Percentiles rank a stretch among this genome's conserved stretches.
Evolutionary conservation across 768 basidiomycete species (phyloP).

Genomic region (Phanerochaete carnosa): DNA sequence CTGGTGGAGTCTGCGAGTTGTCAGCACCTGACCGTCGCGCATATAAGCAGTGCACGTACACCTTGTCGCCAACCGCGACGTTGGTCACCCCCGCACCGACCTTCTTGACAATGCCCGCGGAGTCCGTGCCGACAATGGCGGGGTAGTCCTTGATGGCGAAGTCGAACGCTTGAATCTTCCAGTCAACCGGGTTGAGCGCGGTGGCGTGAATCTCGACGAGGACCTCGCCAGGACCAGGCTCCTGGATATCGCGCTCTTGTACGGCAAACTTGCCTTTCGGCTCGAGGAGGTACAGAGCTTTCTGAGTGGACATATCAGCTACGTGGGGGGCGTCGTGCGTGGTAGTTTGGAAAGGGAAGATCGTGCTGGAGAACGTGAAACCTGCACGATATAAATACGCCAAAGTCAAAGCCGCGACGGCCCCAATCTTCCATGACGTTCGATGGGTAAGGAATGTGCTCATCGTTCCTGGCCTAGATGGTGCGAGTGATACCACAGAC

Average conservation of each 20-base stretch:
- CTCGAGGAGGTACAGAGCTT: slow-evolving; percentile 3
- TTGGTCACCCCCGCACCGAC: slow-evolving; percentile 37
- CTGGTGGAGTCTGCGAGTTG: slow-evolving; percentile 15
- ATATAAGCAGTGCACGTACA: slow-evolving; percentile 23
- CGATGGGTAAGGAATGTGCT: not conserved
- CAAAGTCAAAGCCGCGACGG: not conserved
- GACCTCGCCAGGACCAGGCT: slow-evolving; percentile 23
- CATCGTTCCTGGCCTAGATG: not conserved
- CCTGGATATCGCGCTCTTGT: slow-evolving; percentile 7
- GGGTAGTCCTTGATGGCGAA: slow-evolving; percentile 35
- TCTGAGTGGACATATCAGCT: not conserved
- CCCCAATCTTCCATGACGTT: not conserved
- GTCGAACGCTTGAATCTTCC: slow-evolving; percentile 27
- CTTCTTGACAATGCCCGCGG: slow-evolving; percentile 35
- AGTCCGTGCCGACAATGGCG: slow-evolving; percentile 35
- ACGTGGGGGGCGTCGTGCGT: not conserved
- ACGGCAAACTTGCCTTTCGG: not conserved
- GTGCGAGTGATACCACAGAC: not conserved
- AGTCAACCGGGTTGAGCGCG: slow-evolving; percentile 33
- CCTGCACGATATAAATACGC: not conserved
- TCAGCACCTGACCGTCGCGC: not conserved
- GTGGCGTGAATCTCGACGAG: slow-evolving; percentile 26
- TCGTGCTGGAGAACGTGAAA: not conserved
- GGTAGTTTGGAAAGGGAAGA: not conserved
- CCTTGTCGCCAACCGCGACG: slow-evolving; percentile 35